Percentiles rank a stretch among this genome's conserved stretches.
phyloP scores from a whole-genome alignment of 345 rosid genomes.

The Populus euphratica region DNA sequence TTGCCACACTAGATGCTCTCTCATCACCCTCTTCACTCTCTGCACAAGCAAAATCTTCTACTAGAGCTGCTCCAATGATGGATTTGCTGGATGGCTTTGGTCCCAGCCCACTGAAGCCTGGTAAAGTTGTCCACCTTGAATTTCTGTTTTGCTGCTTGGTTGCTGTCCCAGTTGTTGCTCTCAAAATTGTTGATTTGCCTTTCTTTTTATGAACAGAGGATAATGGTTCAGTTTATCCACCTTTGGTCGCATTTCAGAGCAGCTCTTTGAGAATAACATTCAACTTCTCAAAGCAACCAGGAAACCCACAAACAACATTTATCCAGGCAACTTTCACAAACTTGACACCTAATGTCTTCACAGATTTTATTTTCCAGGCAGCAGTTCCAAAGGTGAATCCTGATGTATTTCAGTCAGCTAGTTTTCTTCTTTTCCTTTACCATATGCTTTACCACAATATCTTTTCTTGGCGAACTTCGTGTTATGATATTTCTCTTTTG shows the following conservation, averaged over 20 bases:
- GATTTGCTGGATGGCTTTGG: constrained; percentile 87
- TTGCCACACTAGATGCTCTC: constrained; percentile 46
- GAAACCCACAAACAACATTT: constrained; percentile 58
- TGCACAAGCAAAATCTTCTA: constrained; percentile 38
- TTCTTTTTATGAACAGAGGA: constrained; percentile 45
- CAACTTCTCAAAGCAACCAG: constrained; percentile 72
- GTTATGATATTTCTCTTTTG: constrained; percentile 8
- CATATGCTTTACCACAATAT: background rate
- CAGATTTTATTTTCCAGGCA: constrained; percentile 90
- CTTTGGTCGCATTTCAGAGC: constrained; percentile 81
- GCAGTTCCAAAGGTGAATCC: constrained; percentile 93
- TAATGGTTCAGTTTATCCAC: constrained; percentile 72
- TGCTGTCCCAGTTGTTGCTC: constrained; percentile 9
- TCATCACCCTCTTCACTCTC: constrained; percentile 40
- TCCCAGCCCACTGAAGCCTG: constrained; percentile 53
- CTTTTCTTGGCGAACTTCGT: background rate
- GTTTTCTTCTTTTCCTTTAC: background rate
- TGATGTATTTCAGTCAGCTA: constrained; percentile 4
- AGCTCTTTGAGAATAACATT: constrained; percentile 72
- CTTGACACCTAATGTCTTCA: constrained; percentile 52
- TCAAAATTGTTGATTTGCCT: constrained; percentile 3
- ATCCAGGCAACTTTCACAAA: constrained; percentile 76
- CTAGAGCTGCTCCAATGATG: constrained; percentile 51
- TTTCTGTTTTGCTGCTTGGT: constrained; percentile 15
- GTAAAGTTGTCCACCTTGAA: constrained; percentile 36